phyloP scores from a whole-genome alignment of 2,329 filamentous ascomycete genomes.

The Fusarium nematophilum region DNA sequence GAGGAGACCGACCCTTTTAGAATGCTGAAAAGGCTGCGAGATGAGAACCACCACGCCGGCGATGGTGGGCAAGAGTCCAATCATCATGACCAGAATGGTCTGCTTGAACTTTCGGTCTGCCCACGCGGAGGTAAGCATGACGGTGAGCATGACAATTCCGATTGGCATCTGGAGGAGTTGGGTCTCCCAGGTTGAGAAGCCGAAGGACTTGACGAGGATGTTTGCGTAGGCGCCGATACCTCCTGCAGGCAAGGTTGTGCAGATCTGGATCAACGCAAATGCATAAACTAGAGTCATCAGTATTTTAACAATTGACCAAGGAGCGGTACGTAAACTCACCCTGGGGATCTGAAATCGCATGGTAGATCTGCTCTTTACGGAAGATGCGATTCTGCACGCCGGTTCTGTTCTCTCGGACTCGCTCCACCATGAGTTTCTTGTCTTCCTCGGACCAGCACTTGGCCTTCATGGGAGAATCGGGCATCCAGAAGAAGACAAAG shows the following conservation, averaged over 20 bases:
- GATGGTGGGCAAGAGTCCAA: conserved; percentile 70
- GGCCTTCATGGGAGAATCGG: conserved; percentile 76
- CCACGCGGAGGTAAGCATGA: conserved; percentile 73
- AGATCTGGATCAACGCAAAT: conserved; percentile 73
- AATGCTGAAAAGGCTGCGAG: conserved; percentile 69
- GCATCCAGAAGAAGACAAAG: conserved; percentile 71
- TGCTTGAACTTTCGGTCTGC: conserved; percentile 74
- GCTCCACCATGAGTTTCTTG: conserved; percentile 71
- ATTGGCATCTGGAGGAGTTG: conserved; percentile 82
- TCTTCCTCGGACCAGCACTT: conserved; percentile 74
- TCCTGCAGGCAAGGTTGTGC: conserved; percentile 77
- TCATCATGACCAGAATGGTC: conserved; percentile 73
- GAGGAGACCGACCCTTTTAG: conserved; percentile 73
- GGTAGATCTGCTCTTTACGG: conserved; percentile 56
- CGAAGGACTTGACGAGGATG: conserved; percentile 76
- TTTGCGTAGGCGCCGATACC: conserved; percentile 78
- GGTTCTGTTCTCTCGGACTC: conserved; percentile 68
- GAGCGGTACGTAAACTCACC: too few relatives aligned
- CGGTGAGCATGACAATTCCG: conserved; percentile 76
- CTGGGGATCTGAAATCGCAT: conserved; percentile 72
- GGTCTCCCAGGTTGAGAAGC: conserved; percentile 73
- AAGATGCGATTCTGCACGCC: conserved; percentile 67
- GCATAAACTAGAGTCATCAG: too few relatives aligned
- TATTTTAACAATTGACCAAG: too few relatives aligned
- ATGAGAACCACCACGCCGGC: conserved; percentile 78